Evolutionary conservation across 176 grass and related monocot species (phyloP), one percentile per base, ranked within the genome.

Genomic region (Avena sativa): DNA sequence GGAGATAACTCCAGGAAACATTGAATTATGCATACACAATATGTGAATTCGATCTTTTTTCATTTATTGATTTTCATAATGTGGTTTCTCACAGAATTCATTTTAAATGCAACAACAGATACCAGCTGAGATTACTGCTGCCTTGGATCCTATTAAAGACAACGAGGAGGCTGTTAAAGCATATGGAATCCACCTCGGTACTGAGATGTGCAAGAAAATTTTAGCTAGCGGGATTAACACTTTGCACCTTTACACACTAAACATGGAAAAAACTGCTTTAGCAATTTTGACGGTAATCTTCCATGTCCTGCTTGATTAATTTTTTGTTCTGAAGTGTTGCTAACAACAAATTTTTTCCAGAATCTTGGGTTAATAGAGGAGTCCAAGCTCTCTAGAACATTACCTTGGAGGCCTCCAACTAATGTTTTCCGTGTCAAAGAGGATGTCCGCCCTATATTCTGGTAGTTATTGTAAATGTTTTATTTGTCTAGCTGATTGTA

Each of bases 121-220:
- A 83, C 92, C 95, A 81, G 75, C 77, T 77, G 92, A 97, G 80
- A 92, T 97, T 68, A 94, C 83, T 60, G 65, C 86, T 90, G 90
- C 92, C 32, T 59, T 97, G 73, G 92, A 94, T 12, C 92, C 90
- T 87, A 97, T 97, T 72, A 97, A 97, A 90, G 91, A 97, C 44
- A 92, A 97, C 49, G 95, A 97, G 69, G 92, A 97, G 78, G 95
- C 95, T 36, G 95, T 97, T 9, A 94, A 83, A 80, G 79, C 85
- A 85, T 97, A 97, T 84, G 95, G 95, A 86, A 69, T 97, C 70
- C 90, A 97, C 84, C 88, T 94, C 30, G 95, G 95, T 20, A 94
- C 92, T 43, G 95, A 97, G 87, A 97, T 92, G 95, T 97, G 95
- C 92, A 97, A 92, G 86, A 97, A 91, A 87, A 94, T 97, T 77